phyloP scores from a whole-genome alignment of 2,329 filamentous ascomycete species.

The Bisporella sp. region DNA sequence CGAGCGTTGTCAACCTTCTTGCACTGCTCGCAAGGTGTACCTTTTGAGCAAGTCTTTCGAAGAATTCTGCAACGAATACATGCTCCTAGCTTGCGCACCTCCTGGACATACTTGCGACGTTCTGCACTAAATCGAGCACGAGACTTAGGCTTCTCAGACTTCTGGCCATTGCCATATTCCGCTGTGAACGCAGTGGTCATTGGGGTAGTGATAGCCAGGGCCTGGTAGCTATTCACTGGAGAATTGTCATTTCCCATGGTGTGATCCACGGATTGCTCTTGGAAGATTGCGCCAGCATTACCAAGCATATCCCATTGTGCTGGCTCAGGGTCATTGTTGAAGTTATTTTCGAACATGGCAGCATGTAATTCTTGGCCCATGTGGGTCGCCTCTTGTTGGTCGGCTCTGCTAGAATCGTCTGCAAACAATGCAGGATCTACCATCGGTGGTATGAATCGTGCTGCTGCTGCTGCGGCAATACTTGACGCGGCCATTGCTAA shows the following conservation, averaged over 20 bases:
- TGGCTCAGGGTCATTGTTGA: constrained; percentile 10
- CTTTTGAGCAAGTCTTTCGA: constrained; percentile 59
- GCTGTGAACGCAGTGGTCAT: constrained; percentile 27
- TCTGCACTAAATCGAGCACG: constrained; percentile 50
- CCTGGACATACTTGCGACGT: constrained; percentile 58
- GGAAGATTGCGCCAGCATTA: constrained; percentile 13
- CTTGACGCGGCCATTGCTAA: constrained; percentile 22
- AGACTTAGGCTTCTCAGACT: constrained; percentile 34
- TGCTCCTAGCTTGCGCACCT: constrained; percentile 57
- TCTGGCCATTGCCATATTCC: constrained; percentile 26
- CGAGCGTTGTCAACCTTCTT: constrained; percentile 55
- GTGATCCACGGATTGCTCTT: constrained; percentile 13
- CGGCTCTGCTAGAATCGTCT: constrained; percentile 13
- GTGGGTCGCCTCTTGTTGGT: constrained; percentile 11
- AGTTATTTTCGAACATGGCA: constrained; percentile 14
- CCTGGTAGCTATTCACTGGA: constrained; percentile 10
- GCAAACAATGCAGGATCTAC: constrained; percentile 27
- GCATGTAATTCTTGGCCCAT: constrained; percentile 18
- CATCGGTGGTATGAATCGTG: constrained; percentile 25
- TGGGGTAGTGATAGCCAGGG: constrained; percentile 17
- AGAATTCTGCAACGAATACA: constrained; percentile 61
- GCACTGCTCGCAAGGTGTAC: constrained; percentile 56
- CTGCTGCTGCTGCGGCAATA: constrained; percentile 20
- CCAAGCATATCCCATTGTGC: constrained; percentile 23
- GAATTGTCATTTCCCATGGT: constrained; percentile 1